Percentiles rank a stretch among this genome's conserved stretches.
These are phyloP conservation scores for Cucurbita maxima DNA, from an alignment of 306 rosid genomes.

Conservation along the genomic window DNA sequence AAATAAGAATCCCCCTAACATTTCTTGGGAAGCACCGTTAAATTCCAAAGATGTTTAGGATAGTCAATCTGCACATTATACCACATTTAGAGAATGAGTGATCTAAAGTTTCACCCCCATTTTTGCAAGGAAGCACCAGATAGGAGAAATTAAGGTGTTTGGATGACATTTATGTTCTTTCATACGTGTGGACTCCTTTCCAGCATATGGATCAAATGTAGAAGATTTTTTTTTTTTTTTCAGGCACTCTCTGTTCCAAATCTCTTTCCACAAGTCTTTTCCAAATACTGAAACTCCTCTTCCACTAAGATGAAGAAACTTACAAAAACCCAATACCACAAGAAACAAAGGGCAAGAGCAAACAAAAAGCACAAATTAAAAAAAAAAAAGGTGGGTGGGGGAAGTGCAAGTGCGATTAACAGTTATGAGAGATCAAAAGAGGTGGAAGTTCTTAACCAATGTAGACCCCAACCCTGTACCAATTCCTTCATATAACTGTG, in stretches of 20 bases:
- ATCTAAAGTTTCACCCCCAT: neutral
- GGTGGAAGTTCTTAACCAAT: neutral
- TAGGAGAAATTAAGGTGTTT: neutral
- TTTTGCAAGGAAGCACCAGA: neutral
- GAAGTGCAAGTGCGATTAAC: neutral
- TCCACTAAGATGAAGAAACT: neutral
- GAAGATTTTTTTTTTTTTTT: neutral
- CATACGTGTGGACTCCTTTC: neutral
- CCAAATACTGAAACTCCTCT: neutral
- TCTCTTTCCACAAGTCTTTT: neutral
- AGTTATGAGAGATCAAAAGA: neutral
- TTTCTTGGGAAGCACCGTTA: neutral
- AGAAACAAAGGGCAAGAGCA: neutral
- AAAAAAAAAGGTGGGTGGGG: neutral
- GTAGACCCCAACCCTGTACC: neutral
- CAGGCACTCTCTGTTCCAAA: neutral
- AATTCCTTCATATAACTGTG: neutral
- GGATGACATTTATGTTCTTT: neutral
- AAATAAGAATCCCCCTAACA: neutral
- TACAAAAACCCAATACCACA: neutral
- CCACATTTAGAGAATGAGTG: neutral
- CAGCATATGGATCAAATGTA: neutral
- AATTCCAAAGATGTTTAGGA: neutral
- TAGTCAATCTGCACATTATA: neutral
- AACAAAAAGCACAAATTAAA: neutral